Evolutionary conservation across 768 basidiomycete genomes (phyloP).

Genomic region (Lactifluus rugatus): DNA sequence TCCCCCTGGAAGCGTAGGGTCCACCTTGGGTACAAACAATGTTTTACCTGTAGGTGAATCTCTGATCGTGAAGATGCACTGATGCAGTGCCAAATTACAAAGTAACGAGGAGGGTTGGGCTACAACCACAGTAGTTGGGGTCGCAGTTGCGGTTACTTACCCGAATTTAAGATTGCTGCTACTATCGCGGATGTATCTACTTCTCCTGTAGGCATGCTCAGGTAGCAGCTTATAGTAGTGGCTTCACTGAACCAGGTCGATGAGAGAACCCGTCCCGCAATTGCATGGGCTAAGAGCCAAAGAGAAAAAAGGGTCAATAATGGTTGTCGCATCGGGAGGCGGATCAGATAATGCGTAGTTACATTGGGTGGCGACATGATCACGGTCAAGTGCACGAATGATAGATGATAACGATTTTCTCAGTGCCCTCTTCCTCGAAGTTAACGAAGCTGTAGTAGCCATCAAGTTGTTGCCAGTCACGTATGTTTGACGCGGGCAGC

Average conservation of each 20-base stretch:
- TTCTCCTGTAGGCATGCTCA: slow-evolving; percentile 72
- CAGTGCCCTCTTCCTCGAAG: slow-evolving; percentile 43
- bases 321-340: slow-evolving; percentile 1
- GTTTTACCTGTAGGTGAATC: slow-evolving; percentile 39
- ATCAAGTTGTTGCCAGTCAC: too few species aligned
- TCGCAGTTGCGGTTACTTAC: slow-evolving; percentile 29
- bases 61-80: background rate
- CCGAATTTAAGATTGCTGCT: slow-evolving; percentile 41
- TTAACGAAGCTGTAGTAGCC: background rate
- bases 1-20: slow-evolving; percentile 28
- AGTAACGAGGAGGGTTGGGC: background rate
- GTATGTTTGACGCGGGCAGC: too few species aligned
- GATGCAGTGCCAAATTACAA: background rate
- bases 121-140: too few species aligned
- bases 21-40: slow-evolving; percentile 63
- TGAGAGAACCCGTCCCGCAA: slow-evolving; percentile 39
- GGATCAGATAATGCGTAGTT: background rate
- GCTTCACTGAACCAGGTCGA: slow-evolving; percentile 42
- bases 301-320: background rate
- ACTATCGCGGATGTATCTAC: slow-evolving; percentile 48
- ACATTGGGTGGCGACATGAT: slow-evolving; percentile 56
- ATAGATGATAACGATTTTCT: slow-evolving; percentile 40
- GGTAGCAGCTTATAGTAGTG: slow-evolving; percentile 57
- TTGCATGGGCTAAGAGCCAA: slow-evolving; percentile 33
- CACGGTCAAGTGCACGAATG: slow-evolving; percentile 36